phyloP scores from a whole-genome alignment of 148 eudicot genomes.

The Talinum fruticosum region DNA sequence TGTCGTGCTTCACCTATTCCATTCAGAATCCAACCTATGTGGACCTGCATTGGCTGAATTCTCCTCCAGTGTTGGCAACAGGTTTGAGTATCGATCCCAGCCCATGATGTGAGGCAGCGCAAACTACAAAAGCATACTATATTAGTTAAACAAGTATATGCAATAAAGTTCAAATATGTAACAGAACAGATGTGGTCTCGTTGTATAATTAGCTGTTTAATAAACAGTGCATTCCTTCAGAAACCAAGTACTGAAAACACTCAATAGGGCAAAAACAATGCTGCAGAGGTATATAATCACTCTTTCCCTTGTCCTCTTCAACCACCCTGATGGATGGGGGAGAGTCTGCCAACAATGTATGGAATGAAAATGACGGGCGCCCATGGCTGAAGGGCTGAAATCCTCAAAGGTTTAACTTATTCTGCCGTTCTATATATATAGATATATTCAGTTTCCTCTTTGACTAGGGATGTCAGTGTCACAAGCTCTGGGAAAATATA shows the following conservation, averaged over 20 bases:
- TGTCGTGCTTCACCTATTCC: conserved; percentile 25
- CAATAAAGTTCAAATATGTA: background rate
- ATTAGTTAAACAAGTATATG: background rate
- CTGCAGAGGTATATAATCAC: background rate
- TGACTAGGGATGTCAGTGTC: background rate
- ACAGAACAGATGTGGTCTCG: background rate
- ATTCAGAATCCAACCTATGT: conserved; percentile 18
- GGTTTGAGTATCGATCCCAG: conserved; percentile 29
- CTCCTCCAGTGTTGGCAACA: conserved; percentile 8
- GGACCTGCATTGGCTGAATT: conserved; percentile 11
- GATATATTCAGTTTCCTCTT: too few relatives aligned
- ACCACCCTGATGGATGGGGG: background rate
- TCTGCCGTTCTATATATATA: too few relatives aligned
- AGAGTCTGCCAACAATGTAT: background rate
- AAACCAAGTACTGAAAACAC: background rate
- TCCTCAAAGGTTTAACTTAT: background rate
- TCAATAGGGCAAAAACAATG: background rate
- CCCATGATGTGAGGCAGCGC: conserved; percentile 37
- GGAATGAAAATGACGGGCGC: background rate
- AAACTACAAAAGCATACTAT: conserved; percentile 30
- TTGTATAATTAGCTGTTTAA: background rate
- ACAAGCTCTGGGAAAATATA: background rate
- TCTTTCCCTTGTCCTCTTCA: background rate
- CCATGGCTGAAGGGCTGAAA: background rate
- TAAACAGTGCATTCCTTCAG: background rate